Percentiles rank a stretch among this genome's conserved stretches.
Conservation (phyloP, 1,284 basidiomycete species). For the Ustilago cynodontis region DNA sequence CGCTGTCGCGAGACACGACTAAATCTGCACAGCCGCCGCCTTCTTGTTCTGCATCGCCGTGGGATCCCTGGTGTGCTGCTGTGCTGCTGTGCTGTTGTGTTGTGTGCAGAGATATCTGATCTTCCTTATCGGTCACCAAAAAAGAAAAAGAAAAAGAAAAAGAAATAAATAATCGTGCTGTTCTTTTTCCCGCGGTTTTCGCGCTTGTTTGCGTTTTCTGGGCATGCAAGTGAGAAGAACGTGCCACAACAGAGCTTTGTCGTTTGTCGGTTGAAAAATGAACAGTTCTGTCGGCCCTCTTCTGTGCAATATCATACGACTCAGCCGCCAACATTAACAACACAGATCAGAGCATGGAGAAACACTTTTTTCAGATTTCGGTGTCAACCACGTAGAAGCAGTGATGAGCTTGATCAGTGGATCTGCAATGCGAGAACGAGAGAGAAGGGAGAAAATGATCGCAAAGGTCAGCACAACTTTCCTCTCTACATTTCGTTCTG, state of each 20-base stretch:
- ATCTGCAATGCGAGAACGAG: constrained; percentile 2
- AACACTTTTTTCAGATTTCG: neutral
- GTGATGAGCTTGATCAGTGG: constrained; percentile 6
- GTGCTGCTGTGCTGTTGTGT: neutral
- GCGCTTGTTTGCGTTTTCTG: neutral
- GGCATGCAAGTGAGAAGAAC: constrained; percentile 9
- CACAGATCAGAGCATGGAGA: neutral
- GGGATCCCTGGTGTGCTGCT: neutral
- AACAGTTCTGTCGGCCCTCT: neutral
- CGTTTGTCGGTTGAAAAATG: neutral
- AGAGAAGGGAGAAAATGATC: neutral
- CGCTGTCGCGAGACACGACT: neutral
- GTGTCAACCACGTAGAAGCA: neutral
- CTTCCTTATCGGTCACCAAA: constrained; percentile 14
- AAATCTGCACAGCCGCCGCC: constrained; percentile 1
- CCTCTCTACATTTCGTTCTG: no score
- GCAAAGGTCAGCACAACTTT: neutral
- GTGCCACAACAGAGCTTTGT: neutral
- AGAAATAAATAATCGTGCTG: no score
- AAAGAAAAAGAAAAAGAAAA: constrained; percentile 13
- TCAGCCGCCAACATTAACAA: no score
- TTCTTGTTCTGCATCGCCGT: neutral
- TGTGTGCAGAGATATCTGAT: constrained; percentile 8
- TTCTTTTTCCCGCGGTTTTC: no score
- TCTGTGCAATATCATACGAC: neutral